Conservation (phyloP, 1,284 basidiomycete species). For the Marasmius oreades region DNA sequence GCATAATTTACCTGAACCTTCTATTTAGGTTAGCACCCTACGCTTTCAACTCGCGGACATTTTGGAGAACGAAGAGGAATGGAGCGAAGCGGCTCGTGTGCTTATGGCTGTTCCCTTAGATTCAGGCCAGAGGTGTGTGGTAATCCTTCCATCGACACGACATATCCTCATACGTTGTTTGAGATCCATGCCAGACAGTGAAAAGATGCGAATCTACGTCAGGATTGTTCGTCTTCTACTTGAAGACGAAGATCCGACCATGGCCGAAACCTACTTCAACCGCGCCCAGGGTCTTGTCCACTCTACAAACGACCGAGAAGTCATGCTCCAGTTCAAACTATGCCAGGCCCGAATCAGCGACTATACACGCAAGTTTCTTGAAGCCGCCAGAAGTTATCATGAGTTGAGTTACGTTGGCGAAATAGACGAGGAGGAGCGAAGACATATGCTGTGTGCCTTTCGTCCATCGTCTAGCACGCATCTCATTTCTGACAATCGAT, state of each 20-base stretch:
- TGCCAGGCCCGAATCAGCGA: conserved; percentile 94
- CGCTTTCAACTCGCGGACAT: conserved; percentile 86
- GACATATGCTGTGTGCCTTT: conserved; percentile 73
- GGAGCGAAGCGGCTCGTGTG: conserved; percentile 87
- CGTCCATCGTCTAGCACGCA: conserved; percentile 1
- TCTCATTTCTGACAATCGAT: background rate
- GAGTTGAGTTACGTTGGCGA: conserved; percentile 87
- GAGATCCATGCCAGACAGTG: conserved; percentile 75
- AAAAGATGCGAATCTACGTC: conserved; percentile 89
- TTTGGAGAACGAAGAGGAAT: conserved; percentile 89
- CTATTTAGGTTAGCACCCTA: conserved; percentile 70
- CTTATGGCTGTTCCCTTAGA: conserved; percentile 91
- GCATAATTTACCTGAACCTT: conserved; percentile 8
- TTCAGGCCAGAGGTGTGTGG: conserved; percentile 76
- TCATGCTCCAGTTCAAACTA: conserved; percentile 78
- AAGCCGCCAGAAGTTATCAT: conserved; percentile 94
- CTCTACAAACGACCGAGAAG: conserved; percentile 72
- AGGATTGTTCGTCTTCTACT: conserved; percentile 93
- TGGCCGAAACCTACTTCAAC: conserved; percentile 95
- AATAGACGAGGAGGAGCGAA: conserved; percentile 88
- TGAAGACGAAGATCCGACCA: conserved; percentile 91
- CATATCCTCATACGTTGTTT: background rate
- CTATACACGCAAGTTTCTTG: conserved; percentile 87
- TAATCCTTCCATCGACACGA: background rate
- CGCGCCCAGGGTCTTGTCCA: conserved; percentile 91